These are phyloP conservation scores for Metschnikowia matae DNA, from an alignment of 805 yeast genomes.

Conservation along the genomic window DNA sequence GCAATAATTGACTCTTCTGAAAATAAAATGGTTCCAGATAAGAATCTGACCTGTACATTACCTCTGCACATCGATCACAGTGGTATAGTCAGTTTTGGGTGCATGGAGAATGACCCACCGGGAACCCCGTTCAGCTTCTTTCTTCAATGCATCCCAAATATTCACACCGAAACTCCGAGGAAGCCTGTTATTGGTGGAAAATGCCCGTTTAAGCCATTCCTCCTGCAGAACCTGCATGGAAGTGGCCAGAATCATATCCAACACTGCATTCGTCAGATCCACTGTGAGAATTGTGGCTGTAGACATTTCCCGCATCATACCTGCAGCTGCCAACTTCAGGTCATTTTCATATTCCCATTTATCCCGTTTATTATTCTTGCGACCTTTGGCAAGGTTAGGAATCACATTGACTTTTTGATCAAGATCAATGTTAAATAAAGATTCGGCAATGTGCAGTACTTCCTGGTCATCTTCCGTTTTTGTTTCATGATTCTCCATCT, in stretches of 20 bases:
- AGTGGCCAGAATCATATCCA: slow-evolving; percentile 77
- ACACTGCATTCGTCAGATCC: slow-evolving; percentile 77
- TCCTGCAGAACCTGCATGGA: slow-evolving; percentile 66
- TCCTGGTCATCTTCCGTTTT: background rate
- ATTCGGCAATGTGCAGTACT: slow-evolving; percentile 20
- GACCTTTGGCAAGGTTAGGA: slow-evolving; percentile 77
- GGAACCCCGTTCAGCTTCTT: slow-evolving; percentile 68
- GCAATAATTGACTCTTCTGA: too few relatives aligned
- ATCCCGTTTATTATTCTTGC: slow-evolving; percentile 71
- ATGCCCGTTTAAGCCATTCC: slow-evolving; percentile 80
- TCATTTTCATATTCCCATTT: slow-evolving; percentile 74
- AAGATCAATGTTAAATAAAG: slow-evolving; percentile 30
- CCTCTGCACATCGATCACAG: slow-evolving; percentile 27
- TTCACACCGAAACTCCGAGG: slow-evolving; percentile 78
- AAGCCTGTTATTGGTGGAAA: slow-evolving; percentile 68
- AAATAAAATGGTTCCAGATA: too few relatives aligned
- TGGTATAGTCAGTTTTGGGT: slow-evolving; percentile 68
- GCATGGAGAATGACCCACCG: slow-evolving; percentile 76
- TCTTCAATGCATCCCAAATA: slow-evolving; percentile 66
- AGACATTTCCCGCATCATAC: slow-evolving; percentile 51
- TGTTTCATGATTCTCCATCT: slow-evolving; percentile 1
- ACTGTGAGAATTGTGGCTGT: slow-evolving; percentile 72
- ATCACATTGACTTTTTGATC: slow-evolving; percentile 62
- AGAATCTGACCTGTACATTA: background rate
- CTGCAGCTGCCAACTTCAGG: slow-evolving; percentile 57